Evolutionary conservation across 2,329 filamentous ascomycete genomes (phyloP).

Genomic region (Verticillium tricorpus): DNA sequence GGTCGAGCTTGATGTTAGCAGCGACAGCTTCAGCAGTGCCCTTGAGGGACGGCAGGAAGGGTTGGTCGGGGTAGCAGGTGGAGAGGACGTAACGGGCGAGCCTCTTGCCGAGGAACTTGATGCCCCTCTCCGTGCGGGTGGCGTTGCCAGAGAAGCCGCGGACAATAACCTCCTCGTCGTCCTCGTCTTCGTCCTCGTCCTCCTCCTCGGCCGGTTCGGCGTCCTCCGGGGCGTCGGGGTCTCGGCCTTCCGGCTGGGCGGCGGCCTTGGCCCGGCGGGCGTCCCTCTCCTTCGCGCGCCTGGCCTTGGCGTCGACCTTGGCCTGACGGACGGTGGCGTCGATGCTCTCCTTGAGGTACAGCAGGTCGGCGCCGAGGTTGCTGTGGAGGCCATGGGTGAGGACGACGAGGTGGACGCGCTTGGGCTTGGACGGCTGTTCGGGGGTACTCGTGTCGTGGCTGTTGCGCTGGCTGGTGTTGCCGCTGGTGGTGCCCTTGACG

Average conservation of each 20-base stretch:
- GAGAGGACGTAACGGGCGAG: conserved; percentile 86
- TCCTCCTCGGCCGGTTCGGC: conserved; percentile 7
- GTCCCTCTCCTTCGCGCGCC: conserved; percentile 48
- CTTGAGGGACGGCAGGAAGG: conserved; percentile 66
- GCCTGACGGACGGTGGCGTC: conserved; percentile 76
- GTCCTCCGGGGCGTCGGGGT: conserved; percentile 13
- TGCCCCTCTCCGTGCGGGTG: conserved; percentile 86
- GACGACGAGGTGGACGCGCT: conserved; percentile 85
- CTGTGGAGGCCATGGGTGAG: conserved; percentile 94
- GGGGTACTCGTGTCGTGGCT: not conserved
- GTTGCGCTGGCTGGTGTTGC: not conserved
- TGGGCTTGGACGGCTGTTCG: conserved; percentile 43
- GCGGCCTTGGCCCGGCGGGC: conserved; percentile 15
- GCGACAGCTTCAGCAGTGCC: conserved; percentile 35
- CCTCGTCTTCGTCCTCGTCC: conserved; percentile 45
- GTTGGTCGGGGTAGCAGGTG: conserved; percentile 91
- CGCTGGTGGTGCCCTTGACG: conserved; percentile 5
- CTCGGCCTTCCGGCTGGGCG: not conserved
- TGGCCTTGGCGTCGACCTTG: conserved; percentile 60
- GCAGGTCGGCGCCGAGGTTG: conserved; percentile 93
- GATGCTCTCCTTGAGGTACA: conserved; percentile 96
- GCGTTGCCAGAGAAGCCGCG: conserved; percentile 87
- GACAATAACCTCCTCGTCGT: conserved; percentile 82
- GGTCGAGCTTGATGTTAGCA: conserved; percentile 25
- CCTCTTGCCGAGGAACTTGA: conserved; percentile 94